Base-by-base conservation (phyloP, 2,329 filamentous ascomycete genomes). In the Sphaerostilbella broomeana region DNA sequence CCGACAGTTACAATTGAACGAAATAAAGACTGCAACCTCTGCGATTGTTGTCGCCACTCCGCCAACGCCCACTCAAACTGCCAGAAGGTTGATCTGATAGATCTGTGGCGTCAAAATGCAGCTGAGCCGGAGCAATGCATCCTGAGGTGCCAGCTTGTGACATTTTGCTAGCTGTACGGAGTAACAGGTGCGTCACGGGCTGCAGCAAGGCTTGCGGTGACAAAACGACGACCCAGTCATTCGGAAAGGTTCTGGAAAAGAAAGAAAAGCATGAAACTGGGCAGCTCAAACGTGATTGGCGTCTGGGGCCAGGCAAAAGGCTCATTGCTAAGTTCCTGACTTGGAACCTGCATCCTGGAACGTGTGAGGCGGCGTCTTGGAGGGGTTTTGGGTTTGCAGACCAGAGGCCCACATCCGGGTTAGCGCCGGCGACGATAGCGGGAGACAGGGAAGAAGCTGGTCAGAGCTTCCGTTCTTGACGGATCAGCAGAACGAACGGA, bases 391-490 rank as follows among this genome's bases (percentile, higher is more conserved):
- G 22, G 33, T 17, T 27, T 35, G 5, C 27, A n/a, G n/a, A n/a
- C n/a, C n/a, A n/a, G n/a, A n/a, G n/a, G n/a, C n/a, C 15, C 30
- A 11, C 12, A 35, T 35, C 13, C n/a, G 31, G 38, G 4, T 20
- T 40, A 40, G 38, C 25, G 25, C 38, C n/a, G n/a, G n/a, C n/a
- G 15, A 24, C 30, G 38, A 40, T 40, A 35, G 31, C 30, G 18
- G n/a, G n/a, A n/a, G 25, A 31, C 27, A 33, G 26, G 32, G 32
- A n/a, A 21, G 17, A 25, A 17, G 21, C n/a, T 41, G 28, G 26
- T 26, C 26, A 41, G 24, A 32, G 16, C 34, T 24, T 37, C 26
- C 18, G 7, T 26, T 18, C 16, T 33, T 25, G 26, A 33, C 19
- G 24, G 12, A 10, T 27, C 20, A 16, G 20, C 12, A 38, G 28